Base-by-base conservation (phyloP, 108 stramenopile species). In the Stephanodiscus minutulus region DNA sequence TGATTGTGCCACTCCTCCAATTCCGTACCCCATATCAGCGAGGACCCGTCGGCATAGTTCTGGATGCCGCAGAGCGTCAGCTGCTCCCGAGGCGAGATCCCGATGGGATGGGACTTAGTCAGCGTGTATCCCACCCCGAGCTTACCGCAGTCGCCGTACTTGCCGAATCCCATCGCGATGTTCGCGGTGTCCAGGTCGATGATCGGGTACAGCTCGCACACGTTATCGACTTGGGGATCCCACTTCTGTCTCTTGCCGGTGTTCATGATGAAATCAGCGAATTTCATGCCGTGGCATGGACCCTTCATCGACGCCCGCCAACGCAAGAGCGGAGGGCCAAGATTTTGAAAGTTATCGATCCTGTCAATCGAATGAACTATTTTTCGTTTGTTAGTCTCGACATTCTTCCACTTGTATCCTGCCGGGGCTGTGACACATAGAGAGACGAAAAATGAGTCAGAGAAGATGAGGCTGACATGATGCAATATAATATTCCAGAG, bases 1-100 rank as follows among this genome's bases (percentile, higher is more conserved):
- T 87, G 76, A 61, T 89, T 76, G 56, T 89, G 88, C 85, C 85
- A 83, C 21, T 83, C 86, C 65, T 85, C 86, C 74, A 89, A 59
- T 47, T 89, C 88, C 3, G 85, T 86, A 0, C 88, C 88, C 88
- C 88, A 89, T 54, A 89, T 84, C 37, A 89, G 55, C n/a, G 73
- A 66, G n/a, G 82, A 81, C 3, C 84, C 85, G 54, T 86, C 83
- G n/a, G 57, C 59, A 46, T 87, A 84, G 48, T 87, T 71, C 43
- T 89, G 86, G 63, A 87, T 85, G 3, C 88, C 88, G 69, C 88
- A 89, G 24, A 89, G 75, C 21, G 85, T 89, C 0, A 89, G 82
- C 76, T 89, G 88, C 68, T 89, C 88, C 9, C 88, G 64, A 8
- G 86, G 70, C 13, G 76, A 73, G 20, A 87, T 81, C 2, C 83